These are phyloP conservation scores for Papiliotrema laurentii DNA, from an alignment of 1,284 basidiomycete species.

Conservation along the genomic window DNA sequence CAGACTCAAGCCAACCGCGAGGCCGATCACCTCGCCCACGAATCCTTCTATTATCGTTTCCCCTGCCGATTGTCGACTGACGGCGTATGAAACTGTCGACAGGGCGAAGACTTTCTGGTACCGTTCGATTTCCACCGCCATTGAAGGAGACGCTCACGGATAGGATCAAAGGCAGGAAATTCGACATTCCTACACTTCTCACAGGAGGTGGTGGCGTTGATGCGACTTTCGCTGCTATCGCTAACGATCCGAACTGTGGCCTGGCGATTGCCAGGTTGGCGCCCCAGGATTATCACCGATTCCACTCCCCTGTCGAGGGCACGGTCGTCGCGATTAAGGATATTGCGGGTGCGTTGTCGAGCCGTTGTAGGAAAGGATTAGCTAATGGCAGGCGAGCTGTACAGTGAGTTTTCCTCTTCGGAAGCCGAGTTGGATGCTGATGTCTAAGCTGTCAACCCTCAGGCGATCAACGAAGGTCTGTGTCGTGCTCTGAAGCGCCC, in stretches of 20 bases:
- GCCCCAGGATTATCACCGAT: conserved; percentile 79
- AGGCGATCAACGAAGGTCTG: conserved; percentile 65
- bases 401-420: conserved; percentile 28
- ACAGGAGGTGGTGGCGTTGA: conserved; percentile 50
- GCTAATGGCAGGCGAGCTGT: conserved; percentile 30
- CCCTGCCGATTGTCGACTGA: conserved; percentile 69
- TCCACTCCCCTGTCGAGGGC: conserved; percentile 70
- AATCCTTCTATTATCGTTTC: conserved; percentile 59
- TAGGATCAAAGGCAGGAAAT: conserved; percentile 72
- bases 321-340: conserved; percentile 53
- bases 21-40: conserved; percentile 60
- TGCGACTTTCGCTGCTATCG: conserved; percentile 51
- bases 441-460: conserved; percentile 53
- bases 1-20: conserved; percentile 60
- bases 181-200: conserved; percentile 62
- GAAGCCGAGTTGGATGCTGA: neutral
- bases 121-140: conserved; percentile 8
- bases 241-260: conserved; percentile 21
- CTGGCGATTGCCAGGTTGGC: conserved; percentile 56
- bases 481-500: neutral
- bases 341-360: conserved; percentile 44
- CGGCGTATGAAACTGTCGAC: conserved; percentile 60
- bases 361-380: conserved; percentile 1
- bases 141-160: neutral
- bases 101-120: conserved; percentile 66